Percentiles rank a stretch among this genome's conserved stretches.
Conservation (phyloP, 768 basidiomycete species). For the Dentipellis sp. region DNA sequence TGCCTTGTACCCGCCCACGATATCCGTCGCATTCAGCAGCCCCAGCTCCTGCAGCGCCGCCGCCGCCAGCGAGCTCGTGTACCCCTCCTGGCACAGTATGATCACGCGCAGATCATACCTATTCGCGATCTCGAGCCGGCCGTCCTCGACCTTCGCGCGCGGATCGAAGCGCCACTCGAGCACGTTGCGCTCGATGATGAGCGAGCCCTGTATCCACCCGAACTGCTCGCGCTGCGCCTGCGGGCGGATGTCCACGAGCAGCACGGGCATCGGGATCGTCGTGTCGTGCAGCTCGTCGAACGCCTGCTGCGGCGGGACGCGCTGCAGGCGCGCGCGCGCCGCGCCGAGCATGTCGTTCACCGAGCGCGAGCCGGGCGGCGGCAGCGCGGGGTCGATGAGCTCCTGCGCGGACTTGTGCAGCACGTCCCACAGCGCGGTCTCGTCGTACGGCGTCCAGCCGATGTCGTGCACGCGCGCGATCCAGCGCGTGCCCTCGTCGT, state of each 20-base stretch:
- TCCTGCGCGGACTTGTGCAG: slow-evolving; percentile 50
- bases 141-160: slow-evolving; percentile 32
- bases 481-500: slow-evolving; percentile 20
- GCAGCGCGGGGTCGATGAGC: slow-evolving; percentile 50
- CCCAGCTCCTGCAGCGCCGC: slow-evolving; percentile 61
- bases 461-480: slow-evolving; percentile 46
- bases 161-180: slow-evolving; percentile 82
- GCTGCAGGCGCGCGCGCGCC: slow-evolving; percentile 54
- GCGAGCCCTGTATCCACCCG: slow-evolving; percentile 58
- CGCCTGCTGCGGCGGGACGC: slow-evolving; percentile 52
- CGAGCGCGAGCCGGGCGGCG: slow-evolving; percentile 57
- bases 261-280: slow-evolving; percentile 47
- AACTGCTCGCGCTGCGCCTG: slow-evolving; percentile 44
- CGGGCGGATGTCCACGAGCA: slow-evolving; percentile 74
- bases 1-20: slow-evolving; percentile 63
- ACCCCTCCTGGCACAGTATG: slow-evolving; percentile 67
- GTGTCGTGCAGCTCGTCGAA: slow-evolving; percentile 43
- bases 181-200: slow-evolving; percentile 67
- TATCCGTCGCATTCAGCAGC: slow-evolving; percentile 65
- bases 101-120: slow-evolving; percentile 70
- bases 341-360: slow-evolving; percentile 48
- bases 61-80: slow-evolving; percentile 66
- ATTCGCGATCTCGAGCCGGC: slow-evolving; percentile 57
- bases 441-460: slow-evolving; percentile 48
- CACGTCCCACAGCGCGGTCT: slow-evolving; percentile 59